Conservation (phyloP, 2,329 filamentous ascomycete species). For the Scedosporium minutisporum region DNA sequence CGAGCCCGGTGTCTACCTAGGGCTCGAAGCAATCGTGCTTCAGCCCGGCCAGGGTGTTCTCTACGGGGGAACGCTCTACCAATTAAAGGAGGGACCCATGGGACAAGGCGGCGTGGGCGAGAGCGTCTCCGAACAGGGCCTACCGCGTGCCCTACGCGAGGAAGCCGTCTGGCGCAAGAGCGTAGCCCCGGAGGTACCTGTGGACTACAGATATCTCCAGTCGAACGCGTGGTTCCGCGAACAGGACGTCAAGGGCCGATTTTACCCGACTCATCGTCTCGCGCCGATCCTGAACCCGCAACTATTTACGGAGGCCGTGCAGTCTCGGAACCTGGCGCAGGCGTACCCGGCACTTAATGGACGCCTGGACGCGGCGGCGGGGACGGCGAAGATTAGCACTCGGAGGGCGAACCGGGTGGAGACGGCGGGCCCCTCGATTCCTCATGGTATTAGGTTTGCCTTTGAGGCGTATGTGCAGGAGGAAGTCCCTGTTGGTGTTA, state of each 20-base stretch:
- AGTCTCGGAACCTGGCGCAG: slow-evolving; percentile 14
- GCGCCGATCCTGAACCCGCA: slow-evolving; percentile 37
- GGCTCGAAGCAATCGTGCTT: slow-evolving; percentile 8
- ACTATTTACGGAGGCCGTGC: slow-evolving; percentile 25
- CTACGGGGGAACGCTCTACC: slow-evolving; percentile 31
- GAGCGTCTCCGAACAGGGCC: slow-evolving; percentile 24
- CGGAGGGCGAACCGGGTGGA: slow-evolving; percentile 29
- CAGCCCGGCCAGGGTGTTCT: slow-evolving; percentile 17
- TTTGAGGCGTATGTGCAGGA: slow-evolving; percentile 26
- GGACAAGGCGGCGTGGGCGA: slow-evolving; percentile 12
- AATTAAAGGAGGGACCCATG: slow-evolving; percentile 20
- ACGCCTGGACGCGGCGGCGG: slow-evolving; percentile 28
- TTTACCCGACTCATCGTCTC: slow-evolving; percentile 46
- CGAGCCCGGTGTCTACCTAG: slow-evolving; percentile 1
- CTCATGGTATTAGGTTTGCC: slow-evolving; percentile 10
- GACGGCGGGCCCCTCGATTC: slow-evolving; percentile 33
- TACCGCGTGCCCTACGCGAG: slow-evolving; percentile 30
- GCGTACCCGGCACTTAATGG: slow-evolving; percentile 40
- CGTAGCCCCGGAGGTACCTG: slow-evolving; percentile 17
- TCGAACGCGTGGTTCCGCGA: slow-evolving; percentile 40
- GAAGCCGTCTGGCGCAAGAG: slow-evolving; percentile 29
- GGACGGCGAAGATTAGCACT: slow-evolving; percentile 26
- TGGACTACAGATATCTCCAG: slow-evolving; percentile 29
- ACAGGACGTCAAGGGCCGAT: slow-evolving; percentile 40
- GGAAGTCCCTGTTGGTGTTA: slow-evolving; percentile 11